Conservation (phyloP, 108 stramenopile genomes). For the Cyclotella distinguenda region DNA sequence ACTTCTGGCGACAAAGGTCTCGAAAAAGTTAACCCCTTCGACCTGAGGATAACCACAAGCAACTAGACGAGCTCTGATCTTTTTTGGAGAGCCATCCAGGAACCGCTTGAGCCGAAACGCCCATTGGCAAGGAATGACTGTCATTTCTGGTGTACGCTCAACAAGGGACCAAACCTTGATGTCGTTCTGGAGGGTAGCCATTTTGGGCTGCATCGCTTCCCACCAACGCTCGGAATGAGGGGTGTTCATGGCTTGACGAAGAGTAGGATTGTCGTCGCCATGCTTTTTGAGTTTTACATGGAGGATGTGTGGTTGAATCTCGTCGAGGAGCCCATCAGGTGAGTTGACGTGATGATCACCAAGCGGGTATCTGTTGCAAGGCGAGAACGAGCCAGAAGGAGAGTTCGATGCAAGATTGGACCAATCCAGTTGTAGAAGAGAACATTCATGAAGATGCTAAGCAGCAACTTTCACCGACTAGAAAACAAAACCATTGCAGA, state of each 20-base stretch:
- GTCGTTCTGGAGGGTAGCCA: constrained; percentile 12
- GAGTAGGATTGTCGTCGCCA: background rate
- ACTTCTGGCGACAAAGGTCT: too few relatives aligned
- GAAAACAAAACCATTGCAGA: too few relatives aligned
- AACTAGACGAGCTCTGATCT: constrained; percentile 55
- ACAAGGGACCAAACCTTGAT: constrained; percentile 33
- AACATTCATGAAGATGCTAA: too few relatives aligned
- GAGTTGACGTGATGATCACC: background rate
- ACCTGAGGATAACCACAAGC: constrained; percentile 40
- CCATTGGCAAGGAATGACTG: constrained; percentile 49
- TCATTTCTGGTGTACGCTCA: background rate
- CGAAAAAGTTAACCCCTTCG: constrained; percentile 23
- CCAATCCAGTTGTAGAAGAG: too few relatives aligned
- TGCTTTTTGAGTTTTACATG: background rate
- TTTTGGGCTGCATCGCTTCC: constrained; percentile 20
- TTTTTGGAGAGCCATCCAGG: constrained; percentile 53
- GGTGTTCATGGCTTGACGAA: constrained; percentile 4
- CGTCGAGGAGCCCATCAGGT: background rate
- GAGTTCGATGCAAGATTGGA: too few relatives aligned
- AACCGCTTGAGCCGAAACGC: constrained; percentile 46
- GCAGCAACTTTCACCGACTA: too few relatives aligned
- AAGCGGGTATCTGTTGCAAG: too few relatives aligned
- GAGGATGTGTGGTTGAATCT: constrained; percentile 5
- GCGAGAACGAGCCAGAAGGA: too few relatives aligned
- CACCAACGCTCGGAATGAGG: constrained; percentile 30